phyloP scores from a whole-genome alignment of 495 filamentous ascomycete genomes.

The Clavariopsis aquatica region DNA sequence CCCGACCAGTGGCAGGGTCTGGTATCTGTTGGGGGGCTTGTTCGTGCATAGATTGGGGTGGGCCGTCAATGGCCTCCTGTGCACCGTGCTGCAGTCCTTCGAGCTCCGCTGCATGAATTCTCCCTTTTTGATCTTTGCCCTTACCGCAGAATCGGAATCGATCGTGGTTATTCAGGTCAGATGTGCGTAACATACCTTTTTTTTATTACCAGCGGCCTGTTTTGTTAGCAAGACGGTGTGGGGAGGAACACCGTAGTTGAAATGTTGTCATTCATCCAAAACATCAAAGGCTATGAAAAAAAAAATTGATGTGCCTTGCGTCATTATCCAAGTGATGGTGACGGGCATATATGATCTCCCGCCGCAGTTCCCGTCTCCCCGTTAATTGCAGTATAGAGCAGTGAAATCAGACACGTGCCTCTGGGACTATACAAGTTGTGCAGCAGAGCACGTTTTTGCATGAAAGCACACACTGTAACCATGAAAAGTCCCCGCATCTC shows the following conservation, averaged over 20 bases:
- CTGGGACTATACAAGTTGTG: neutral
- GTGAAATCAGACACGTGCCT: no score
- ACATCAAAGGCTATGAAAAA: neutral
- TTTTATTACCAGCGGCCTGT: neutral
- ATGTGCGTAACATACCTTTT: neutral
- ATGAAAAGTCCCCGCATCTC: neutral
- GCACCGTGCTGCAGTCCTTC: slow-evolving; percentile 1
- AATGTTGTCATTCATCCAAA: neutral
- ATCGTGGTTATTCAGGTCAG: neutral
- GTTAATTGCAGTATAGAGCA: neutral
- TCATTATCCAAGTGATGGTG: slow-evolving; percentile 13
- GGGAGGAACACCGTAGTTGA: neutral
- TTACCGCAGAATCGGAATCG: neutral
- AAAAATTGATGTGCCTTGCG: slow-evolving; percentile 13
- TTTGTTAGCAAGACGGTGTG: neutral
- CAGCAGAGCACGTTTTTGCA: neutral
- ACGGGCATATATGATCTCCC: slow-evolving; percentile 1
- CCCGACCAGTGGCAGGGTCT: slow-evolving; percentile 8
- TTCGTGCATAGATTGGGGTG: slow-evolving; percentile 18
- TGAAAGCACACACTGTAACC: slow-evolving; percentile 1
- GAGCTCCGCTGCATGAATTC: slow-evolving; percentile 5
- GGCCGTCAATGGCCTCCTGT: neutral
- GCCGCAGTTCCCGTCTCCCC: neutral
- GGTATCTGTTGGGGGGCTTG: neutral
- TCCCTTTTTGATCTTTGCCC: neutral